Percentiles rank a stretch among this genome's conserved stretches.
phyloP scores from a whole-genome alignment of 306 rosid genomes.

The Morella rubra region DNA sequence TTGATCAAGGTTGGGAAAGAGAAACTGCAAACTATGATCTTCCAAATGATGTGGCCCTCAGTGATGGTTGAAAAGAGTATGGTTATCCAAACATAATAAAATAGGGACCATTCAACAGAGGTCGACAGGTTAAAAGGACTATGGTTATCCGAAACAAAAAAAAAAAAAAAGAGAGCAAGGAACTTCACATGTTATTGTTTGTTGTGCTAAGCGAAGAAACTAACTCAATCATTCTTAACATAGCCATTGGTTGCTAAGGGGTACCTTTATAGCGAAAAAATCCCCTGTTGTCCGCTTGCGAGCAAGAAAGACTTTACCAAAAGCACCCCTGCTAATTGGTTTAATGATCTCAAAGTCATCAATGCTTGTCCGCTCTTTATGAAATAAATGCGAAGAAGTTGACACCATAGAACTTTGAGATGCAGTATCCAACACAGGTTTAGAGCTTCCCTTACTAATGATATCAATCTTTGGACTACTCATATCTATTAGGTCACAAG shows the following conservation, averaged over 20 bases:
- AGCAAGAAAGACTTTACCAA: slow-evolving; percentile 16
- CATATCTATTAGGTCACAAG: slow-evolving; percentile 11
- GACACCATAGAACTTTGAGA: neutral
- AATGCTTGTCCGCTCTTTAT: slow-evolving; percentile 12
- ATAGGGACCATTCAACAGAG: too few relatives aligned
- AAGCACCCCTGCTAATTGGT: slow-evolving; percentile 19
- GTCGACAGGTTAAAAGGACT: neutral
- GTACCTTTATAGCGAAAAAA: slow-evolving; percentile 15
- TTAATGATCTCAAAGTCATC: slow-evolving; percentile 15
- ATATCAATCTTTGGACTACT: slow-evolving; percentile 8
- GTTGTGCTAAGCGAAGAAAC: neutral
- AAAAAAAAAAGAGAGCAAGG: neutral
- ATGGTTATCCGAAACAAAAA: neutral
- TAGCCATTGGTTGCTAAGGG: neutral
- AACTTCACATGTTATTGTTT: neutral
- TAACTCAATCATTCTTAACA: neutral
- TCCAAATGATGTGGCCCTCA: too few relatives aligned
- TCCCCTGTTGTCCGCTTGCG: slow-evolving; percentile 13
- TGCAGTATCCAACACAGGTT: slow-evolving; percentile 2
- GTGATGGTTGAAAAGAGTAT: too few relatives aligned
- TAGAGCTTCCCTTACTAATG: slow-evolving; percentile 9
- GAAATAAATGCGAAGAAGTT: neutral
- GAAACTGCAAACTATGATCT: too few relatives aligned
- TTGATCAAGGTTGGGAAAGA: too few relatives aligned
- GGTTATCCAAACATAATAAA: too few relatives aligned